phyloP scores from a whole-genome alignment of 129 eudicot species.

The Chrysanthemum makinoi region DNA sequence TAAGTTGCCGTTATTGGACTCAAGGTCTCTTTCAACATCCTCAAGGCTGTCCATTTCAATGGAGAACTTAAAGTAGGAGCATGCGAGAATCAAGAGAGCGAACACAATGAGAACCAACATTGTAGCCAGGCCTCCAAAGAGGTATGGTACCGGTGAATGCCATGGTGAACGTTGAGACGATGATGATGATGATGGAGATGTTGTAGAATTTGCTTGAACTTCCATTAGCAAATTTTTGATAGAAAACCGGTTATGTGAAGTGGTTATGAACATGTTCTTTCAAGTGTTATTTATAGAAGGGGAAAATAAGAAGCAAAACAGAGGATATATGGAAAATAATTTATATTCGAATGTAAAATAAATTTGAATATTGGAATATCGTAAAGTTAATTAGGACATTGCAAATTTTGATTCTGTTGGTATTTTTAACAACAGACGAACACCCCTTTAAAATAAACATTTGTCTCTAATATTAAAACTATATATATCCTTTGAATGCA shows the following conservation, averaged over 20 bases:
- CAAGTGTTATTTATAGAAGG: constrained; percentile 19
- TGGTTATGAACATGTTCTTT: not conserved
- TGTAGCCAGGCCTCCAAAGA: constrained; percentile 74
- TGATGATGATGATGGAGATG: constrained; percentile 25
- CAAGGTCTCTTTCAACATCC: constrained; percentile 37
- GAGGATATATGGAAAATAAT: not conserved
- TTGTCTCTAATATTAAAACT: no score
- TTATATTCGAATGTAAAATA: no score
- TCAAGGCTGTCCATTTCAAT: constrained; percentile 19
- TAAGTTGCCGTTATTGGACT: constrained; percentile 31
- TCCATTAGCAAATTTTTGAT: constrained; percentile 12
- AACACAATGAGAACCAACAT: constrained; percentile 66
- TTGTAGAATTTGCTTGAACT: constrained; percentile 13
- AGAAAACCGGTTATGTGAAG: not conserved
- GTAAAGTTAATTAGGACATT: no score
- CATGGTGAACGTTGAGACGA: constrained; percentile 41
- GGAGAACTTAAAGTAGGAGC: constrained; percentile 71
- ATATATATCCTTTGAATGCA: no score
- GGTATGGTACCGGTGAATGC: constrained; percentile 82
- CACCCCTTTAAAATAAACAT: no score
- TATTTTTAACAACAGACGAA: no score
- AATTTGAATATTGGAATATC: no score
- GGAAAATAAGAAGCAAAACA: not conserved
- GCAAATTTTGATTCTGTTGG: no score
- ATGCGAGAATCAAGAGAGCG: constrained; percentile 61